Evolutionary conservation across 139 green algal species (phyloP), one percentile per base, ranked within the genome.

Genomic region (Deuterostichococcus epilithicus): DNA sequence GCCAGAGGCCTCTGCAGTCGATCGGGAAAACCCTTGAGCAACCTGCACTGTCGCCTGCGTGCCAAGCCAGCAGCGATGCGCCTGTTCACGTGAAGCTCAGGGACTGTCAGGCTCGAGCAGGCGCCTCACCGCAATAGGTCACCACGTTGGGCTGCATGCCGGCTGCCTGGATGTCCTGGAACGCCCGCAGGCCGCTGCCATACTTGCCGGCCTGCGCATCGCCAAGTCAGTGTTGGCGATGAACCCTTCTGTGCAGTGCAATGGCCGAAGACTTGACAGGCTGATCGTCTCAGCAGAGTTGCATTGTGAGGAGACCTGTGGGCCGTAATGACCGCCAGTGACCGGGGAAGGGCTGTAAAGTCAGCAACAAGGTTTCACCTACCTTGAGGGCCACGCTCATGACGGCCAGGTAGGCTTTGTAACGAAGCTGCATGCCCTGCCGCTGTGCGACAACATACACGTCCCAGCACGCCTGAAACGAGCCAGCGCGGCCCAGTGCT

Each of bases 101-200:
- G n/a, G n/a, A n/a, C n/a, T n/a, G n/a, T n/a, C n/a, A n/a, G n/a
- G n/a, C n/a, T n/a, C n/a, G n/a, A n/a, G n/a, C n/a, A n/a, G n/a
- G n/a, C n/a, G n/a, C n/a, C n/a, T n/a, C n/a, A n/a, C 63, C 66
- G 68, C 75, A 87, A 73, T 80, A 87, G 32, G 85, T 89, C 30
- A 89, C 73, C 18, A 80, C 70, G 67, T 89, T 90, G 63, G 81
- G 75, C 5, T 30, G 38, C 28, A 87, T 42, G 2, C 81, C 68
- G 22, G 26, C 39, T 1, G 36, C 47, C 80, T 88, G 63, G 68
- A 85, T 37, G 35, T 82, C 74, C 5, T 72, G 34, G 36, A 92
- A 87, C 8, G 81, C 66, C 22, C 84, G 75, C 23, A 91, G 38
- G 0, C 81, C 87, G 18, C 65, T 37, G 25, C 78, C 39, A 37